Conservation (phyloP, 2,329 filamentous ascomycete genomes). For the Trichoderma lentiforme region DNA sequence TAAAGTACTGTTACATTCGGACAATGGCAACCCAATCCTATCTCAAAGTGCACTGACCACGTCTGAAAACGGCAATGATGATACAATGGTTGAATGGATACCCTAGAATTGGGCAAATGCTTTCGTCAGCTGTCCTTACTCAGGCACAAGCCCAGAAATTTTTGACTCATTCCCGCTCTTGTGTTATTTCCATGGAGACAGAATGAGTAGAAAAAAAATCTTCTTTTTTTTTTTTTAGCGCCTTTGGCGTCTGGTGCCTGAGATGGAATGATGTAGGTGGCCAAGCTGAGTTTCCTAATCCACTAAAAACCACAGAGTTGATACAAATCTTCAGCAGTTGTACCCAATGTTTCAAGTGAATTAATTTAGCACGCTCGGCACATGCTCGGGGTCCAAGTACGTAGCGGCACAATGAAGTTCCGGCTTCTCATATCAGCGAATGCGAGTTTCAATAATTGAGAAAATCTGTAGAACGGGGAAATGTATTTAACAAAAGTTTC, state of each 20-base stretch:
- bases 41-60: background rate
- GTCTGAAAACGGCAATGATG: slow-evolving; percentile 13
- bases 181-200: background rate
- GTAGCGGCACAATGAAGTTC: background rate
- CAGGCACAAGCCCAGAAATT: background rate
- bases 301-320: background rate
- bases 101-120: background rate
- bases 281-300: background rate
- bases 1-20: background rate
- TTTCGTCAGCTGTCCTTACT: slow-evolving; percentile 1
- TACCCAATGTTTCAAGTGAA: background rate
- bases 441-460: background rate
- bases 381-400: background rate
- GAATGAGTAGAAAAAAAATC: background rate
- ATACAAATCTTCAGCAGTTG: background rate
- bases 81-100: background rate
- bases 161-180: background rate
- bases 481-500: background rate
- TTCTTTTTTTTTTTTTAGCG: background rate
- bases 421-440: background rate
- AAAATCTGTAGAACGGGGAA: background rate
- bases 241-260: background rate
- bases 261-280: slow-evolving; percentile 9
- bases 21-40: background rate
- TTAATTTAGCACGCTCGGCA: background rate